Percentiles rank a stretch among this genome's conserved stretches.
Conservation (phyloP, 345 rosid genomes). For the Mallotus nudiflorus region DNA sequence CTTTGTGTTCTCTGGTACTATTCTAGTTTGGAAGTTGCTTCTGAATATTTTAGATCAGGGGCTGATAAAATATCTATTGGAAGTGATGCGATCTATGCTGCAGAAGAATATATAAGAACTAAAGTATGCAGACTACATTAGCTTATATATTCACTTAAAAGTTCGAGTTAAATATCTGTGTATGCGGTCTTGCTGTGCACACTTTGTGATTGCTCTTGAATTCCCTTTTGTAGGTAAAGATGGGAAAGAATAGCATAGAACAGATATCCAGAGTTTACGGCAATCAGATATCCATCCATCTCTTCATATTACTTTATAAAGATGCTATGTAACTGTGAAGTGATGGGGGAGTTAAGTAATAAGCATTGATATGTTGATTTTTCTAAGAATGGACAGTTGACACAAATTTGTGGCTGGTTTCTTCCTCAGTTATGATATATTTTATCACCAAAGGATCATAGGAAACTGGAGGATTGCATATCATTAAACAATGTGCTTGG, state of each 20-base stretch:
- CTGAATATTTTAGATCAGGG: constrained; percentile 95
- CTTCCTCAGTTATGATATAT: neutral
- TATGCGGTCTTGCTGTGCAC: constrained; percentile 1
- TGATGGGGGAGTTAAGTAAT: no score
- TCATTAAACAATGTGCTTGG: neutral
- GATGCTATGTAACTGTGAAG: no score
- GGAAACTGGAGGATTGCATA: neutral
- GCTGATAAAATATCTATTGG: constrained; percentile 97
- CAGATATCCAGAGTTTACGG: constrained; percentile 95
- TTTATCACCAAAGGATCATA: no score
- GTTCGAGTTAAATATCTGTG: neutral
- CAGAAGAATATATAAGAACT: constrained; percentile 82
- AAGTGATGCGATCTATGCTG: constrained; percentile 93
- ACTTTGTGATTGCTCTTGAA: constrained; percentile 18
- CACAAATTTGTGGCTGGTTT: neutral
- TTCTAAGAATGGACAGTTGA: neutral
- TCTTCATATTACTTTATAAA: neutral
- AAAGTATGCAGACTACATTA: constrained; percentile 48
- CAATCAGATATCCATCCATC: constrained; percentile 58
- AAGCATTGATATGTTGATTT: neutral
- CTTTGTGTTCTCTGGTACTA: constrained; percentile 54
- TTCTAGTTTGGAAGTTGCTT: constrained; percentile 97
- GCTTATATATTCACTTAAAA: constrained; percentile 3
- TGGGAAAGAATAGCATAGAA: constrained; percentile 88
- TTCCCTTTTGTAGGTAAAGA: constrained; percentile 56